Base-by-base conservation (phyloP, 345 rosid genomes). In the Murraya paniculata region DNA sequence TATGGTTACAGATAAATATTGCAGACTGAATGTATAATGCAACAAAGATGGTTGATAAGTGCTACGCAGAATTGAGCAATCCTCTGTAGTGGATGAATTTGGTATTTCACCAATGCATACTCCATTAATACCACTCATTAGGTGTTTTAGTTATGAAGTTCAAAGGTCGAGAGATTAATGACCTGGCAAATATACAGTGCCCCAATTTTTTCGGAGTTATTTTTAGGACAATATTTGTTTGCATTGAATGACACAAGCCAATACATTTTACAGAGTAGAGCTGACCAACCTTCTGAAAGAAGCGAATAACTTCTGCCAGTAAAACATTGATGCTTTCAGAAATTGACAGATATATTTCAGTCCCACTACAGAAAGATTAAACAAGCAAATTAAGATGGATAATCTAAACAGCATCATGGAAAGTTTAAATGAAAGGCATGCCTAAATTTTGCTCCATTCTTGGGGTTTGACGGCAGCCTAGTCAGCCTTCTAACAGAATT, bases 391-490 rank as follows among this genome's bases (percentile, higher is more conserved):
- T 72, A 56, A 79, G 53, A 30, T 33, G 38, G 56, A n/a, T 50
- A 8, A 74, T 75, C 6, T 39, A 10, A 60, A 80, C 41, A 28
- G 58, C 6, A 68, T 56, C 7, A 60, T 0, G 6, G 13, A 59
- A 65, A 73, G 31, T 50, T 8, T 27, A 70, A 80, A 70, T 31
- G 50, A 48, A 58, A 64, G 16, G 22, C 90, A 72, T 82, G 83
- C 98, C 98, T 93, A 84, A 95, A 95, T 81, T 82, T 88, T 14
- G 72, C 82, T 70, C 93, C 92, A 74, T 91, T 91, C 88, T 95
- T 95, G 66, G 90, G 62, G 58, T 78, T 90, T 79, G 98, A 90
- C 79, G 96, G 91, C 62, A 88, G 91, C 72, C 87, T 87, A 76
- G 83, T 89, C 68, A 88, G 75, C 84, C 89, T 80, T 64, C 82